Evolutionary conservation across 306 rosid genomes (phyloP).

Genomic region (Cajanus cajan): DNA sequence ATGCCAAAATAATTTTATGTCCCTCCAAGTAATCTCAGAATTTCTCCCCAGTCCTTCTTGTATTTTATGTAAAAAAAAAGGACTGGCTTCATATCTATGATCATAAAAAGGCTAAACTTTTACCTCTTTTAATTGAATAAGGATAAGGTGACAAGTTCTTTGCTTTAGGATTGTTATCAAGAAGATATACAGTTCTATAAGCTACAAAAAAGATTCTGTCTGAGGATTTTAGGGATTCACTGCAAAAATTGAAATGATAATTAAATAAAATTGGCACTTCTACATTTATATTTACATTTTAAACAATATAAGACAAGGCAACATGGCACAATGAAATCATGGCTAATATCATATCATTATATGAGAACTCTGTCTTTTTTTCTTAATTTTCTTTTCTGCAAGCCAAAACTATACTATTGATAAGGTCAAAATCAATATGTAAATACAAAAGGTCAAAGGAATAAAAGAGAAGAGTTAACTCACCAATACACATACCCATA

Average conservation of each 20-base stretch:
- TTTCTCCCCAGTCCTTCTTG: constrained; percentile 1
- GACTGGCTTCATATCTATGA: constrained; percentile 3
- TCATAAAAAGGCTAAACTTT: background rate
- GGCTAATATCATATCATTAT: constrained; percentile 10
- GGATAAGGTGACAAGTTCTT: constrained; percentile 43
- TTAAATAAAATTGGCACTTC: background rate
- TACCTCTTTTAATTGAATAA: constrained; percentile 54
- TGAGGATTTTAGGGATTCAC: constrained; percentile 69
- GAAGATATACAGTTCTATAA: constrained; percentile 85
- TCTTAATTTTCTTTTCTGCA: background rate
- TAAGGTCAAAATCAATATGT: constrained; percentile 13
- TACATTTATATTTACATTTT: background rate
- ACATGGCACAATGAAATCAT: background rate
- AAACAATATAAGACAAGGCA: background rate
- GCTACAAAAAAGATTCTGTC: constrained; percentile 77
- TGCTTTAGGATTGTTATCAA: constrained; percentile 53
- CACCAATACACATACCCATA: background rate
- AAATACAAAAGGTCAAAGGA: background rate
- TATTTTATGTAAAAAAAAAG: background rate
- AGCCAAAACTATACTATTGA: background rate
- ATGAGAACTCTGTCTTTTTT: background rate
- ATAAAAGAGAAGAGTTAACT: background rate
- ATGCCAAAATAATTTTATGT: background rate
- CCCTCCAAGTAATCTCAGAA: background rate
- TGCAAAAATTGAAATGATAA: constrained; percentile 35